These are phyloP conservation scores for Penicillium occitanis DNA, from an alignment of 2,329 filamentous ascomycete genomes.

Conservation along the genomic window DNA sequence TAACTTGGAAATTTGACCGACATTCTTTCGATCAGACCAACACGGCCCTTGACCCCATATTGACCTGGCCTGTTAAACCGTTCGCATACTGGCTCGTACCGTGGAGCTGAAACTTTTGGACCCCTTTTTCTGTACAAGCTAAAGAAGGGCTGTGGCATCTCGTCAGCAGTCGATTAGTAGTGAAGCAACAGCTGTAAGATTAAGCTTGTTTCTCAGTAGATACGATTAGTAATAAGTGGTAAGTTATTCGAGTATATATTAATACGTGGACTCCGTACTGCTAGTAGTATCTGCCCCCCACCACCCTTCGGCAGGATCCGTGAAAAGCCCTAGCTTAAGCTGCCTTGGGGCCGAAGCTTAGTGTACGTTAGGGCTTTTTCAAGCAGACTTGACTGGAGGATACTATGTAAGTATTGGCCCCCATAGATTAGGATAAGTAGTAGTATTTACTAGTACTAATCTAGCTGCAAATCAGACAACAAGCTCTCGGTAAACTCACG, in stretches of 20 bases:
- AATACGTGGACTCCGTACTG: not conserved
- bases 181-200: not conserved
- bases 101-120: not conserved
- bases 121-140: not conserved
- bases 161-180: constrained; percentile 4
- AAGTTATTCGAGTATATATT: not conserved
- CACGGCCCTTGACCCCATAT: not conserved
- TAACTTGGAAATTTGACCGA: not conserved
- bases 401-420: not conserved
- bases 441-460: not conserved
- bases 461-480: not conserved
- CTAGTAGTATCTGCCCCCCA: not conserved
- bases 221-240: not conserved
- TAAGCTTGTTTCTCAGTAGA: not conserved
- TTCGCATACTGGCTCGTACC: not conserved
- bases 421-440: not conserved
- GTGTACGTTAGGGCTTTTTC: not conserved
- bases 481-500: not conserved
- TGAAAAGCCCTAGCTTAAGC: not conserved
- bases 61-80: not conserved
- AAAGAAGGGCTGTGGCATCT: not conserved
- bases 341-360: not conserved
- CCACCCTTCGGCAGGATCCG: not conserved
- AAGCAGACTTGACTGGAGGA: not conserved
- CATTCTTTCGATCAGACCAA: not conserved